Base-by-base conservation (phyloP, 352 stramenopile genomes). In the Pythium apleroticum region DNA sequence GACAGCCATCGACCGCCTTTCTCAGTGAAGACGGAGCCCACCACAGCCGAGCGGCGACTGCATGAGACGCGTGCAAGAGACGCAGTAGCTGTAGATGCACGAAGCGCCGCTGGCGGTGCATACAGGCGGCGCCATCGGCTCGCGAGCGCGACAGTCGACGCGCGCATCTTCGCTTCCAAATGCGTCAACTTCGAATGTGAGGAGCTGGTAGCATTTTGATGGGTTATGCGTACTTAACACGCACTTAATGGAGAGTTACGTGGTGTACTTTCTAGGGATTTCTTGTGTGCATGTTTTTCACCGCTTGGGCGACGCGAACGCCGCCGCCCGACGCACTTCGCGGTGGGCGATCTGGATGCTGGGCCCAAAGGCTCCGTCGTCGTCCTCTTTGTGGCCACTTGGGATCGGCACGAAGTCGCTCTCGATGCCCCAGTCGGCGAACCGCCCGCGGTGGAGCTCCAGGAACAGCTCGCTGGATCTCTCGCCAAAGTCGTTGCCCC, bases 401-500 rank as follows among this genome's bases (percentile, higher is more conserved):
- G 52, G 53, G 24, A 71, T 70, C 17, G 83, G 70, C 20, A 76
- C 50, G 49, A 90, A 84, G 65, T 92, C 84, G 4, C 72, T 89
- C 65, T 90, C 73, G 33, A 89, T 68, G 49, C 63, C 52, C 35
- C 61, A 66, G n/a, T 83, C 57, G 25, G 68, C 39, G 43, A 88
- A 84, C 7, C 70, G 68, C 7, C 71, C 73, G 6, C 61, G 53
- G 33, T 71, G 78, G 17, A 92, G 65, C 45, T 86, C 70, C 12
- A 78, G 22, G 52, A 90, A 77, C 1, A 80, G 49, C 22, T 31
- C 49, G 5, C 74, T 71, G 2, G 78, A 72, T 25, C 58, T 56
- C 8, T 56, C 48, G 20, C 81, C 81, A 65, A 90, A 92, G 60
- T 87, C 74, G 64, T 92, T 92, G 10, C 76, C 84, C 81, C 80